A percentile compares a stretch with the other conserved stretches of the same genome.
Evolutionary conservation across 192 early-diverging fungal genomes (phyloP).

Genomic region (Entophlyctis luteolus): DNA sequence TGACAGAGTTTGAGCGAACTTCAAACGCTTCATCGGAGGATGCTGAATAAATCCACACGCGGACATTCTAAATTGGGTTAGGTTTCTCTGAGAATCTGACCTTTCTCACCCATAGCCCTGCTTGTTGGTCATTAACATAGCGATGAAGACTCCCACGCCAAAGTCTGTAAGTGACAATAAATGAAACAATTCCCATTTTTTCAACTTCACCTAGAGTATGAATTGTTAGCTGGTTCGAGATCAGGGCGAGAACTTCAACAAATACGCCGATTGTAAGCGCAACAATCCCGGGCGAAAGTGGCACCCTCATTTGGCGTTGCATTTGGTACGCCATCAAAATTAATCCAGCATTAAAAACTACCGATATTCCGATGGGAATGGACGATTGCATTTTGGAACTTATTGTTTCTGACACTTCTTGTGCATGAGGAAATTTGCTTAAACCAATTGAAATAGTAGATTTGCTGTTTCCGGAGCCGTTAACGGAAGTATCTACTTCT

Average conservation of each 20-base stretch:
- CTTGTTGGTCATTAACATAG: conserved; percentile 23
- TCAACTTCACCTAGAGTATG: neutral
- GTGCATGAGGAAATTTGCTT: conserved; percentile 9
- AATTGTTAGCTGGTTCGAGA: conserved; percentile 6
- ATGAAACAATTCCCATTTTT: neutral
- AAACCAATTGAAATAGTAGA: conserved; percentile 13
- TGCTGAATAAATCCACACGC: conserved; percentile 22
- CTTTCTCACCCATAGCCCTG: neutral
- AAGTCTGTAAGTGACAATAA: conserved; percentile 8
- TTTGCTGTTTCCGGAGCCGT: neutral
- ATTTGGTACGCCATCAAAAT: neutral
- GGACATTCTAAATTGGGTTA: conserved; percentile 8
- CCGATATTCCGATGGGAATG: neutral
- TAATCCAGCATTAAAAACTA: neutral
- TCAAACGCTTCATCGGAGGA: neutral
- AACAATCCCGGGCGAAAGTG: neutral
- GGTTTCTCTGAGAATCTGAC: neutral
- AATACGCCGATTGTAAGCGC: neutral
- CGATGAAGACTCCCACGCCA: conserved; percentile 13
- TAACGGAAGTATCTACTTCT: neutral
- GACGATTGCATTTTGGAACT: neutral
- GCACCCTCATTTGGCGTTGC: neutral
- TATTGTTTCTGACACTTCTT: conserved; percentile 14
- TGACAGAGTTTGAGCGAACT: conserved; percentile 11
- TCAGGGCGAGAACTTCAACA: neutral